These are phyloP conservation scores for Lentinula edodes DNA, from an alignment of 768 basidiomycete species.

Conservation along the genomic window DNA sequence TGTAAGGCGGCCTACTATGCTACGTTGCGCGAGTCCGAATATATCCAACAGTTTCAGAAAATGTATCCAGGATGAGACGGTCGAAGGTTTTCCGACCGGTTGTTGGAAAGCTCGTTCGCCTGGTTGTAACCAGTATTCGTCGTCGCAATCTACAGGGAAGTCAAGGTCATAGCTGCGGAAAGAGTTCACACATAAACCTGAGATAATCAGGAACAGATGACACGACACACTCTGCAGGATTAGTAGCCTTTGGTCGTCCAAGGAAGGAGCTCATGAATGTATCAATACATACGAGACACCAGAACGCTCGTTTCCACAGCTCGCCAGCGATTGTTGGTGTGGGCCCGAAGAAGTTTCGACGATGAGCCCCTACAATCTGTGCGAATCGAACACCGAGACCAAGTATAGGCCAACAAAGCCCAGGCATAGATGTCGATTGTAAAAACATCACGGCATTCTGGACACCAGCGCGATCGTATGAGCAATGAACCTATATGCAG, in stretches of 20 bases:
- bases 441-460: too few species aligned
- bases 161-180: conserved; percentile 46
- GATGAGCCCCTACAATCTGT: too few species aligned
- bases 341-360: too few species aligned
- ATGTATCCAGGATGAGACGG: conserved; percentile 25
- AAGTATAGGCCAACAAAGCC: too few species aligned
- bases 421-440: too few species aligned
- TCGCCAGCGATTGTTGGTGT: conserved; percentile 39
- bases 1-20: conserved; percentile 32
- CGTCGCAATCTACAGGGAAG: conserved; percentile 49
- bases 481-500: too few species aligned
- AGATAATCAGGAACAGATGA: background rate
- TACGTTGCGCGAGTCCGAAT: conserved; percentile 40
- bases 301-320: conserved; percentile 70
- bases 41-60: conserved; percentile 40
- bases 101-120: conserved; percentile 40
- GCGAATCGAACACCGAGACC: too few species aligned
- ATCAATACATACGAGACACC: conserved; percentile 27
- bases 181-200: conserved; percentile 21
- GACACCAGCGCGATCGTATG: too few species aligned
- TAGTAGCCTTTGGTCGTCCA: conserved; percentile 35
- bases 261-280: conserved; percentile 26
- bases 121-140: conserved; percentile 48
- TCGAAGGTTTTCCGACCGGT: conserved; percentile 24
- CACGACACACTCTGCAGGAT: background rate